These are phyloP conservation scores for Leishmania mexicana DNA, from an alignment of 208 protist genomes.

Conservation along the genomic window DNA sequence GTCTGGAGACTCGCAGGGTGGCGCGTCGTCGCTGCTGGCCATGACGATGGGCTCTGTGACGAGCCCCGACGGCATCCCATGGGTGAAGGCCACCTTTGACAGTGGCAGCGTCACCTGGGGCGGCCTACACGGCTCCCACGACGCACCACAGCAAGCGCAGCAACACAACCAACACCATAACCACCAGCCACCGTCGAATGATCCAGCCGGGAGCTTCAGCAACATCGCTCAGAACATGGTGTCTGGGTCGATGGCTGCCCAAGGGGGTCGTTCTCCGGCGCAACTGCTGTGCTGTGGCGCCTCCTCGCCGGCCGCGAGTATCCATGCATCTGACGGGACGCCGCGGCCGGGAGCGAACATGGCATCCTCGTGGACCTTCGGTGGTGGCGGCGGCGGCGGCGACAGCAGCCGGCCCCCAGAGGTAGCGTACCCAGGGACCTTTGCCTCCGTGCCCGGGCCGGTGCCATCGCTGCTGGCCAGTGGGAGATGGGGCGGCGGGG, in stretches of 20 bases:
- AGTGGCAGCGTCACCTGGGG: not conserved
- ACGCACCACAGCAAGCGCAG: not conserved
- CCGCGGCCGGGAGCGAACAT: not conserved
- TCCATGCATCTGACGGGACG: not conserved
- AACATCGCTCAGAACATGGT: constrained; percentile 6
- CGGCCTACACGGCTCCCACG: not conserved
- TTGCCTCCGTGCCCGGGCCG: not conserved
- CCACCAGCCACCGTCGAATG: not conserved
- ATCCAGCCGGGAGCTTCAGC: constrained; percentile 13
- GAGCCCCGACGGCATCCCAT: constrained; percentile 2
- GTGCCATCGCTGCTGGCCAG: not conserved
- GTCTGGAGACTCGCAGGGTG: not conserved
- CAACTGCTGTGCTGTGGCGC: constrained; percentile 6
- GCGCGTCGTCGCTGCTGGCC: constrained; percentile 5
- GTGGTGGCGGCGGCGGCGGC: too few relatives aligned
- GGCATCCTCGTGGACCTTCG: not conserved
- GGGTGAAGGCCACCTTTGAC: not conserved
- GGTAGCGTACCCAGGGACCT: not conserved
- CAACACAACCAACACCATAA: not conserved
- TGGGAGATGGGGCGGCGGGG: not conserved
- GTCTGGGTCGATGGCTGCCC: not conserved
- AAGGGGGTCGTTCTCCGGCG: not conserved
- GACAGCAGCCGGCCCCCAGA: not conserved
- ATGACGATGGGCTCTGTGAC: not conserved
- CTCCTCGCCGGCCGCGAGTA: constrained; percentile 2